phyloP scores from a whole-genome alignment of 1,284 basidiomycete species.

The Puccinia coronata region DNA sequence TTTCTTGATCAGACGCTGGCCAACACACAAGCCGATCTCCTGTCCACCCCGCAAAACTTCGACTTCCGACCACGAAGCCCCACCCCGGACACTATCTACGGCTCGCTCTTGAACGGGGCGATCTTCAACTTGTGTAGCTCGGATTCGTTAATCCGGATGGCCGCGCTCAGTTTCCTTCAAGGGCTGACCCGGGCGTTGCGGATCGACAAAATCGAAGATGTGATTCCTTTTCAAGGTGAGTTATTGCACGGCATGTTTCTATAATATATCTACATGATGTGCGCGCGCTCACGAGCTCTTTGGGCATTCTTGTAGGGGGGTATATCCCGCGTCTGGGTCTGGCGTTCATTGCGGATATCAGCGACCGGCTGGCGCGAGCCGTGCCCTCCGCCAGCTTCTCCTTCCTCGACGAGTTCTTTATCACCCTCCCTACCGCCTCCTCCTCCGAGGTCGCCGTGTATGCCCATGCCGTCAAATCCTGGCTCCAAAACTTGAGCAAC shows the following conservation, averaged over 20 bases:
- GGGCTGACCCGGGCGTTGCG: constrained; percentile 32
- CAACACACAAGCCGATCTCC: constrained; percentile 35
- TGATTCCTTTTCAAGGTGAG: constrained; percentile 45
- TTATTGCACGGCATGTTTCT: too few species aligned
- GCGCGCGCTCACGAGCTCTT: background rate
- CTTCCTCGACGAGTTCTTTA: constrained; percentile 76
- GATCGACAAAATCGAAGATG: constrained; percentile 41
- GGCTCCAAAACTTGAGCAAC: constrained; percentile 74
- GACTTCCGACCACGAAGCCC: constrained; percentile 40
- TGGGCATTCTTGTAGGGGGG: too few species aligned
- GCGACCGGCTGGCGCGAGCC: constrained; percentile 71
- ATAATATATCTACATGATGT: background rate
- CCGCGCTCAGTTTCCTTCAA: constrained; percentile 45
- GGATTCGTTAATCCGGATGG: constrained; percentile 41
- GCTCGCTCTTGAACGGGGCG: constrained; percentile 43
- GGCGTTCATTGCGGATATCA: constrained; percentile 69
- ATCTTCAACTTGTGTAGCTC: constrained; percentile 47
- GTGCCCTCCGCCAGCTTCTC: constrained; percentile 79
- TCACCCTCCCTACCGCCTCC: constrained; percentile 65
- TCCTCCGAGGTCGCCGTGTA: constrained; percentile 64
- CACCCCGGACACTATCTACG: constrained; percentile 39
- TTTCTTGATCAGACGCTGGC: constrained; percentile 26
- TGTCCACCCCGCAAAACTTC: constrained; percentile 25
- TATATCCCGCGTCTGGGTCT: constrained; percentile 73
- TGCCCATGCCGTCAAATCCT: constrained; percentile 77